Evolutionary conservation across 2,329 filamentous ascomycete genomes (phyloP), one percentile per base, ranked within the genome.

Genomic region (Emmonsia crescens): DNA sequence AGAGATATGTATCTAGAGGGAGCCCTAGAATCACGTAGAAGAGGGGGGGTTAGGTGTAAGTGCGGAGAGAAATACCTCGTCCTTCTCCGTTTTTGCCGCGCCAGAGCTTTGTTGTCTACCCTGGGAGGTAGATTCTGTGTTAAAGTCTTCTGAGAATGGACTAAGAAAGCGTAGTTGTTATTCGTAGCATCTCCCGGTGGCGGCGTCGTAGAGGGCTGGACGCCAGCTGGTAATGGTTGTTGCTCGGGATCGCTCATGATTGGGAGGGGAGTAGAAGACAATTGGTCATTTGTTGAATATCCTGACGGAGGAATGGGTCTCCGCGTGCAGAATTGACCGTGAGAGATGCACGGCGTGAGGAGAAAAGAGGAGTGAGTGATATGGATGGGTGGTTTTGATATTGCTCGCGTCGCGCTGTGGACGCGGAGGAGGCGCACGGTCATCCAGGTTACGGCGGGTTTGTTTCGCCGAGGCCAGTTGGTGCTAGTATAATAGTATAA

Each of bases 1-100:
- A 42, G n/a, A 44, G 21, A 10, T 33, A 6, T 42, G 12, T 19
- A 24, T 36, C n/a, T 29, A 57, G 16, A 5, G 19, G 21, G 19
- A 24, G 27, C 36, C 16, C 21, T 8, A 29, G 24, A 44, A 44
- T 27, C 55, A 44, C 55, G 55, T 44, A 44, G 55, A 36, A 29
- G 16, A 38, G 16, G 12, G 31, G 3, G 16, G 33, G n/a, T n/a
- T n/a, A n/a, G n/a, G n/a, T n/a, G n/a, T n/a, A n/a, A n/a, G n/a
- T n/a, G 31, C 3, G 24, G 40, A 2, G 27, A 9, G 27, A 71
- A 74, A 61, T 77, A 85, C 84, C 83, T 86, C 40, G 84, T 86
- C 62, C 84, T 79, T 67, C 83, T 78, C 54, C 84, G 78, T 70
- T 83, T 85, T 70, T 86, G 84, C 56, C 84, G 80, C 54, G 79